phyloP scores from a whole-genome alignment of 306 rosid species.

The Boehmeria nivea region DNA sequence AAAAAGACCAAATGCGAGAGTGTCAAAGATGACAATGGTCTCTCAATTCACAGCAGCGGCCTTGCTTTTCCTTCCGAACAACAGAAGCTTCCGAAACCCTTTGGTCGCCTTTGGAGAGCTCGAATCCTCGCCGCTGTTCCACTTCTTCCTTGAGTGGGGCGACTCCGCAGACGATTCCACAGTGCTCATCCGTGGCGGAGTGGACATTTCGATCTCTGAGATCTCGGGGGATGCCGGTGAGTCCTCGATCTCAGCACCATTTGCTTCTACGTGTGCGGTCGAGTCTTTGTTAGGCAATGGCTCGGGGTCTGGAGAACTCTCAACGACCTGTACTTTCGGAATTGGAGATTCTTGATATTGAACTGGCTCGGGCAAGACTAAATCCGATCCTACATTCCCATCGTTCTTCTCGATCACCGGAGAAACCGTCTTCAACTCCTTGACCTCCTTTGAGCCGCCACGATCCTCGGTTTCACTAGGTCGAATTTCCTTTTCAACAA shows the following conservation, averaged over 20 bases:
- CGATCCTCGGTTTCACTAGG: conserved; percentile 17
- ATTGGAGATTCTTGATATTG: conserved; percentile 34
- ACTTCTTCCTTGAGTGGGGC: conserved; percentile 76
- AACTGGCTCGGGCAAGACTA: conserved; percentile 21
- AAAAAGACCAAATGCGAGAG: conserved; percentile 19
- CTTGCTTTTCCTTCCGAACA: conserved; percentile 75
- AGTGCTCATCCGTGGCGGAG: conserved; percentile 53
- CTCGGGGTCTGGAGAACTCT: conserved; percentile 27
- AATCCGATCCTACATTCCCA: conserved; percentile 19
- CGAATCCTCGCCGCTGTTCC: conserved; percentile 67
- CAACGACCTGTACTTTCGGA: conserved; percentile 29
- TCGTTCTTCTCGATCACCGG: conserved; percentile 28
- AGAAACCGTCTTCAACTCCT: conserved; percentile 33
- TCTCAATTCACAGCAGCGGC: conserved; percentile 31
- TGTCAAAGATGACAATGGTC: conserved; percentile 9
- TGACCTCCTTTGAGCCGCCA: conserved; percentile 27
- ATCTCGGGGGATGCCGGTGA: conserved; percentile 29
- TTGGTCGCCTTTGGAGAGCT: conserved; percentile 66
- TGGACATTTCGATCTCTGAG: conserved; percentile 46
- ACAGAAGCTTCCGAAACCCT: conserved; percentile 86
- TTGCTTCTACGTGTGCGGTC: conserved; percentile 25
- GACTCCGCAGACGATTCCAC: conserved; percentile 39
- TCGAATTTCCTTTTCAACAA: conserved; percentile 26
- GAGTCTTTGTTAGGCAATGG: conserved; percentile 35
- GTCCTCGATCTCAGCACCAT: conserved; percentile 31